A percentile compares a stretch with the other conserved stretches of the same genome.
These are phyloP conservation scores for Colletotrichum musae DNA, from an alignment of 2,329 filamentous ascomycete species.

Conservation along the genomic window DNA sequence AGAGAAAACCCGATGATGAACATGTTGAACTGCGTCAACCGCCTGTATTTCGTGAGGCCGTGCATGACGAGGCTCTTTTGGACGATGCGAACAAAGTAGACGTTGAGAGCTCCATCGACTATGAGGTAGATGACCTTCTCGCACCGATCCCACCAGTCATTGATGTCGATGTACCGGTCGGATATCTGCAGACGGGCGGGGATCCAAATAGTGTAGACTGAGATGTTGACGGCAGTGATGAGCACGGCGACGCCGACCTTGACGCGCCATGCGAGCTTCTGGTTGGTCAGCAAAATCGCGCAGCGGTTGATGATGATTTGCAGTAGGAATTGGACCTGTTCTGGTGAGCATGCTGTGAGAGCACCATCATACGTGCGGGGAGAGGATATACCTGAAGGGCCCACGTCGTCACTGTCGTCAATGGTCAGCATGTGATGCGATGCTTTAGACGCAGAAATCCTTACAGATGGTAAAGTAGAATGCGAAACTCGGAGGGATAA, in stretches of 20 bases:
- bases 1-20: conserved; percentile 60
- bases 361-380: not conserved
- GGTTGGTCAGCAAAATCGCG: conserved; percentile 59
- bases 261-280: conserved; percentile 52
- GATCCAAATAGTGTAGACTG: conserved; percentile 69
- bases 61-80: conserved; percentile 39
- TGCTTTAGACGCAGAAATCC: not conserved
- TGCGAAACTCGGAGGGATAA: conserved; percentile 39
- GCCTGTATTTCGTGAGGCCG: conserved; percentile 61
- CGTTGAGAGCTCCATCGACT: conserved; percentile 63
- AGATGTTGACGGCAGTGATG: conserved; percentile 66
- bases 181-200: conserved; percentile 62
- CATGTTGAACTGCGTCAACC: conserved; percentile 61
- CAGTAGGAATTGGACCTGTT: conserved; percentile 63
- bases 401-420: conserved; percentile 52
- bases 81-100: conserved; percentile 60
- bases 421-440: not conserved
- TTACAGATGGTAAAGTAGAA: conserved; percentile 41
- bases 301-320: conserved; percentile 71
- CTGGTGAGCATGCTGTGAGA: not conserved
- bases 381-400: conserved; percentile 46
- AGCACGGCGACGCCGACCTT: conserved; percentile 61
- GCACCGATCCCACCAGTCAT: conserved; percentile 66
- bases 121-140: conserved; percentile 67
- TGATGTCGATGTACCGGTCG: conserved; percentile 58